Percentiles rank a stretch among this genome's conserved stretches.
Evolutionary conservation across 2,329 filamentous ascomycete species (phyloP).

Genomic region (Paracoccidioides lutzii): DNA sequence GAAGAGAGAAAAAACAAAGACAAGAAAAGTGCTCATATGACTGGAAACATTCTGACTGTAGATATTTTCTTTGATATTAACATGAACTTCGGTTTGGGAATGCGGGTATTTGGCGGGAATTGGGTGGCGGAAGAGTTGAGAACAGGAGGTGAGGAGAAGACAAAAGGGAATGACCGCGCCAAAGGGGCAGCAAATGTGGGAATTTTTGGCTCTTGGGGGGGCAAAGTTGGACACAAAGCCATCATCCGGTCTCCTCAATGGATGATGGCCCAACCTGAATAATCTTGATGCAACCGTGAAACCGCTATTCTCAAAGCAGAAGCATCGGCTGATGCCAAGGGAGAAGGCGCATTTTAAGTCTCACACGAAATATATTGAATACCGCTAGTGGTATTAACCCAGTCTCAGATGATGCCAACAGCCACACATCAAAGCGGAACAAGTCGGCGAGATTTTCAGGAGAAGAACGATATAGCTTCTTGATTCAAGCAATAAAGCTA

Average conservation of each 20-base stretch:
- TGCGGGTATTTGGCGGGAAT: background rate
- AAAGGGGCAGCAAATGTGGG: background rate
- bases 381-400: background rate
- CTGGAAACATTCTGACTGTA: background rate
- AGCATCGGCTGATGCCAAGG: constrained; percentile 2
- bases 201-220: background rate
- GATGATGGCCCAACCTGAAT: background rate
- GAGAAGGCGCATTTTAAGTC: background rate
- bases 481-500: too few relatives aligned
- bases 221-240: background rate
- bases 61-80: background rate
- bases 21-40: background rate
- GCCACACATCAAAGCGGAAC: background rate
- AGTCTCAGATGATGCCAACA: background rate
- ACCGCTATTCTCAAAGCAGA: background rate
- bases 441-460: background rate
- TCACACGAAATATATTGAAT: background rate
- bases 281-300: background rate
- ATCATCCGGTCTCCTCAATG: background rate
- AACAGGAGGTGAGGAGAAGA: background rate
- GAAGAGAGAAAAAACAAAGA: background rate
- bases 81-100: background rate
- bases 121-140: background rate
- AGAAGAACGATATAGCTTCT: background rate
- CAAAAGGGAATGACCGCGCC: background rate